Percentiles rank a stretch among this genome's conserved stretches.
Evolutionary conservation across 331 rosid species (phyloP).

Genomic region (Pyrus hybrid): DNA sequence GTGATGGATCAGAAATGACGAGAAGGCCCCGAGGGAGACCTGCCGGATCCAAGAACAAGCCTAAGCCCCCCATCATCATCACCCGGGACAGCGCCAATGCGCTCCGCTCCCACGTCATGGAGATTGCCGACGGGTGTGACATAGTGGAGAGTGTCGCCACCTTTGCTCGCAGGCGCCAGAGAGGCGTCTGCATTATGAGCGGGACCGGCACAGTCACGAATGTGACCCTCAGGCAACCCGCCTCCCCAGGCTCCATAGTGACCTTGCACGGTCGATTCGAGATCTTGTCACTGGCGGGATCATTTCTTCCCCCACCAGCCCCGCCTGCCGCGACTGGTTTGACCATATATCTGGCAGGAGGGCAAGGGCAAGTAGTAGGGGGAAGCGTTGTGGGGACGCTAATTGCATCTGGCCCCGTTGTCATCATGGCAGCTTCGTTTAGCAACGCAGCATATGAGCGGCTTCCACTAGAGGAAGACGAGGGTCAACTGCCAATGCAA

Average conservation of each 20-base stretch:
- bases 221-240: conserved; percentile 80
- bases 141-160: conserved; percentile 74
- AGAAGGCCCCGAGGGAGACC: conserved; percentile 93
- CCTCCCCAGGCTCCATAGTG: conserved; percentile 76
- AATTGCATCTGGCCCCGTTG: conserved; percentile 82
- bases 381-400: conserved; percentile 82
- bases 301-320: conserved; percentile 88
- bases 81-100: conserved; percentile 97
- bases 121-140: conserved; percentile 84
- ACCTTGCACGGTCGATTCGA: conserved; percentile 85
- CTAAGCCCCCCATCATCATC: conserved; percentile 92
- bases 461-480: conserved; percentile 91
- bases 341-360: conserved; percentile 83
- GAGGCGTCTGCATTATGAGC: conserved; percentile 91
- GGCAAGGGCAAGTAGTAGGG: conserved; percentile 95
- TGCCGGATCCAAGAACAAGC: conserved; percentile 93
- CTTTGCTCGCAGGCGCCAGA: conserved; percentile 86
- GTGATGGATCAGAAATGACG: conserved; percentile 38
- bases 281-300: conserved; percentile 79
- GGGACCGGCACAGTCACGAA: conserved; percentile 89
- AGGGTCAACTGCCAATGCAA: conserved; percentile 42
- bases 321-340: conserved; percentile 78
- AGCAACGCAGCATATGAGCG: conserved; percentile 98
- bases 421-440: conserved; percentile 90
- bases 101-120: conserved; percentile 87